These are phyloP conservation scores for Rhododendron molle DNA, from an alignment of 148 eudicot species.

Conservation along the genomic window DNA sequence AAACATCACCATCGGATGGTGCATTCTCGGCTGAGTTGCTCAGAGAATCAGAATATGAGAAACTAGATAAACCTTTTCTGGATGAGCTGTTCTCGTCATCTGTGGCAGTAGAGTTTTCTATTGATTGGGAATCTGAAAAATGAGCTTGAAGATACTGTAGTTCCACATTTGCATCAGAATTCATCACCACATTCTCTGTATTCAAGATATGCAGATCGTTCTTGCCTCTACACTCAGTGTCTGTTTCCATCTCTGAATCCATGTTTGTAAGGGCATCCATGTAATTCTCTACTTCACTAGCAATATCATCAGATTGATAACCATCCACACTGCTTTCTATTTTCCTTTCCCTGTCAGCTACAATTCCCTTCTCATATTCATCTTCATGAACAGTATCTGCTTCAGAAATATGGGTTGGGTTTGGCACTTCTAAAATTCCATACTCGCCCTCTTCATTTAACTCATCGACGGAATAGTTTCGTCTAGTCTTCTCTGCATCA, in stretches of 20 bases:
- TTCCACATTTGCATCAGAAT: conserved; percentile 58
- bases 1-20: conserved; percentile 24
- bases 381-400: conserved; percentile 24
- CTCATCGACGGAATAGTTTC: conserved; percentile 28
- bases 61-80: conserved; percentile 37
- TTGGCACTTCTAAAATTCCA: conserved; percentile 17
- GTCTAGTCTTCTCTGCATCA: conserved; percentile 25
- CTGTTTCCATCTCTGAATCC: conserved; percentile 82
- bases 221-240: conserved; percentile 49
- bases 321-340: conserved; percentile 33
- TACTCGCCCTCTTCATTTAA: conserved; percentile 22
- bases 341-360: conserved; percentile 37
- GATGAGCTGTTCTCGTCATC: conserved; percentile 46
- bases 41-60: conserved; percentile 48
- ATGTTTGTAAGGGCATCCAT: conserved; percentile 82
- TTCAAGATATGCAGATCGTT: conserved; percentile 19
- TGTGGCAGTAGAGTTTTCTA: conserved; percentile 54
- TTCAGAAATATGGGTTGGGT: conserved; percentile 15
- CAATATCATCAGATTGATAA: conserved; percentile 53
- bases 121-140: conserved; percentile 59
- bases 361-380: conserved; percentile 35
- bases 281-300: conserved; percentile 79
- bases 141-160: conserved; percentile 24
- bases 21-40: conserved; percentile 36
- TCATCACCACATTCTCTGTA: conserved; percentile 26